Percentiles rank a stretch among this genome's conserved stretches.
Evolutionary conservation across 192 early-diverging fungal species (phyloP).

Genomic region (Lobosporangium transversale): DNA sequence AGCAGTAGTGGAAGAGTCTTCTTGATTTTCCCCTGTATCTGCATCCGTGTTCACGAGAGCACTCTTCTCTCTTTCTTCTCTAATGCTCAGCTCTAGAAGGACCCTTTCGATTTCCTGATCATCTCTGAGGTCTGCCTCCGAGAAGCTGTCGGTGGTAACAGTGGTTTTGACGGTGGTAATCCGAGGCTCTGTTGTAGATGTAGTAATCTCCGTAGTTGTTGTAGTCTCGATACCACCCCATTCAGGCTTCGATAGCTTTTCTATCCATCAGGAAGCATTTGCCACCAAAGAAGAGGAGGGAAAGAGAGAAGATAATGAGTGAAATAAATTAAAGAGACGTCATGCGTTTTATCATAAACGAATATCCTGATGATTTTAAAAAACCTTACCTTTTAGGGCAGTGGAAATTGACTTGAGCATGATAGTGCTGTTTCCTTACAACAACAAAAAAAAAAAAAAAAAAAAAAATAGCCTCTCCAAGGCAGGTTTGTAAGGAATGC

Average conservation of each 20-base stretch:
- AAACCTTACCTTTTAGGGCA: not conserved
- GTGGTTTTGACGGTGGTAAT: conserved; percentile 16
- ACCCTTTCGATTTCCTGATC: not conserved
- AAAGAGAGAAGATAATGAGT: not conserved
- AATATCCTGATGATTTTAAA: too few relatives aligned
- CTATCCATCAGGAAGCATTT: too few relatives aligned
- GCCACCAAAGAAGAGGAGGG: not conserved
- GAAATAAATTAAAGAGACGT: too few relatives aligned
- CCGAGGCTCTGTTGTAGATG: not conserved
- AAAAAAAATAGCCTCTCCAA: too few relatives aligned
- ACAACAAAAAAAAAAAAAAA: too few relatives aligned
- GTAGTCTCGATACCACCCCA: conserved; percentile 1
- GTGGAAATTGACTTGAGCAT: conserved; percentile 3
- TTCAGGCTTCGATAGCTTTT: conserved; percentile 7
- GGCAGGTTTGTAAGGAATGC: too few relatives aligned
- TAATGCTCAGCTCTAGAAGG: not conserved
- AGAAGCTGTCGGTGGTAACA: conserved; percentile 8
- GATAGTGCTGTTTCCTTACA: not conserved
- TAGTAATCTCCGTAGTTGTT: not conserved
- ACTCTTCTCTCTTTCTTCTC: too few relatives aligned
- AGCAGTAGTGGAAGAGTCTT: too few relatives aligned
- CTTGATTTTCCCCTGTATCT: not conserved
- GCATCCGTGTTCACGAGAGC: not conserved
- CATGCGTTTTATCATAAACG: too few relatives aligned
- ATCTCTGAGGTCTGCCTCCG: not conserved